Evolutionary conservation across 2,329 filamentous ascomycete species (phyloP).

Genomic region (Juglanconis juglandina): DNA sequence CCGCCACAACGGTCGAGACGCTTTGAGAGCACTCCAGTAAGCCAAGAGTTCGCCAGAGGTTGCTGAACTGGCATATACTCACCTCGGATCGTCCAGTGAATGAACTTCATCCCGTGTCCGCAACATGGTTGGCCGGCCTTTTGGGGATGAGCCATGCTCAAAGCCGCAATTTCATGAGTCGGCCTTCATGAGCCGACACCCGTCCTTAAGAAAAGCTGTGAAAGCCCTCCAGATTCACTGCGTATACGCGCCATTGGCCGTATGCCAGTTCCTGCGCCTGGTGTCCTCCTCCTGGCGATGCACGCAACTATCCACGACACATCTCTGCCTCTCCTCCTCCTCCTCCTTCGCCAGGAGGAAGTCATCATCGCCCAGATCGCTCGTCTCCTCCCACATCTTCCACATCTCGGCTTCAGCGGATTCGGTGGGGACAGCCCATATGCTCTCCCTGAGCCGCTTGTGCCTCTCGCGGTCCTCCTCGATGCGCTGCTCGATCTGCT

Average conservation of each 20-base stretch:
- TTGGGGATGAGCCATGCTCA: neutral
- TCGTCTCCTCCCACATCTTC: constrained; percentile 82
- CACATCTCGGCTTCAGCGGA: constrained; percentile 67
- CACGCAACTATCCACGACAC: constrained; percentile 34
- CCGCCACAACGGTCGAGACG: neutral
- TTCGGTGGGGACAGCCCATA: constrained; percentile 78
- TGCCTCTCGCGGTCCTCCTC: constrained; percentile 95
- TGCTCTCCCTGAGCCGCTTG: constrained; percentile 84
- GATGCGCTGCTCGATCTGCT: constrained; percentile 90
- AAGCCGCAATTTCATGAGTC: neutral
- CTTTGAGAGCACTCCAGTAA: neutral
- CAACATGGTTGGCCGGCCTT: neutral
- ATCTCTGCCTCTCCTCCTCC: constrained; percentile 41
- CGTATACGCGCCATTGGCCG: constrained; percentile 18
- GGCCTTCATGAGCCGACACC: neutral
- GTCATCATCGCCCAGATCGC: constrained; percentile 85
- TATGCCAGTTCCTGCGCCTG: constrained; percentile 5
- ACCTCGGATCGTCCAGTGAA: neutral
- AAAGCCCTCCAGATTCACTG: neutral
- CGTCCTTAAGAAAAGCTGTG: neutral
- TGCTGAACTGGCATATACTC: neutral
- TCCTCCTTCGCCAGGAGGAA: constrained; percentile 75
- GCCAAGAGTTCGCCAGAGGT: neutral
- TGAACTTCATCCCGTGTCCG: neutral
- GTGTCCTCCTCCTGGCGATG: constrained; percentile 28